Conservation (phyloP, 106 monocot species). For the Platanthera zijinensis region DNA sequence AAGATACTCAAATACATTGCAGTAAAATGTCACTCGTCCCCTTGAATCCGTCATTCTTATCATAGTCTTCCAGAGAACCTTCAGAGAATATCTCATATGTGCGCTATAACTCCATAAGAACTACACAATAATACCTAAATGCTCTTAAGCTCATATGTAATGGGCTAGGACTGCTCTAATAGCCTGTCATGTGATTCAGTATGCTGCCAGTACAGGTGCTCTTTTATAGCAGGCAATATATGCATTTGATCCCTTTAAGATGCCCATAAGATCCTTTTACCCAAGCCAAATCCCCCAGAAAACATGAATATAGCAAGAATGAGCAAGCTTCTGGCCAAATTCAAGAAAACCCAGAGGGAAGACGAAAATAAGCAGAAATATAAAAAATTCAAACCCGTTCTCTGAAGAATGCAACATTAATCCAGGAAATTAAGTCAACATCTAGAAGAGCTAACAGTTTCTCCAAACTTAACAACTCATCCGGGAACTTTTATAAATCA, state of each 20-base stretch:
- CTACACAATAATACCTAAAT: background rate
- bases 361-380: conserved; percentile 3
- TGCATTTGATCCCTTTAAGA: background rate
- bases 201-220: background rate
- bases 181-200: background rate
- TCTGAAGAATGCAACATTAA: background rate
- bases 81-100: background rate
- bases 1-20: background rate
- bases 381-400: conserved; percentile 2
- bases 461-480: conserved; percentile 1
- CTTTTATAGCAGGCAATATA: background rate
- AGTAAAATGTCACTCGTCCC: background rate
- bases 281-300: background rate
- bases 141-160: background rate
- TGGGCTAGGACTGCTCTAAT: background rate
- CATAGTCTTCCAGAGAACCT: background rate
- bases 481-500: background rate
- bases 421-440: background rate
- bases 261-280: background rate
- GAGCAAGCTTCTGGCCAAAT: conserved; percentile 3
- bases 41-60: background rate
- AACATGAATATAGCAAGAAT: background rate
- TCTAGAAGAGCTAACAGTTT: background rate
- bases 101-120: background rate
- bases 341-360: background rate